Base-by-base conservation (phyloP, 768 basidiomycete species). In the Mycena pura region DNA sequence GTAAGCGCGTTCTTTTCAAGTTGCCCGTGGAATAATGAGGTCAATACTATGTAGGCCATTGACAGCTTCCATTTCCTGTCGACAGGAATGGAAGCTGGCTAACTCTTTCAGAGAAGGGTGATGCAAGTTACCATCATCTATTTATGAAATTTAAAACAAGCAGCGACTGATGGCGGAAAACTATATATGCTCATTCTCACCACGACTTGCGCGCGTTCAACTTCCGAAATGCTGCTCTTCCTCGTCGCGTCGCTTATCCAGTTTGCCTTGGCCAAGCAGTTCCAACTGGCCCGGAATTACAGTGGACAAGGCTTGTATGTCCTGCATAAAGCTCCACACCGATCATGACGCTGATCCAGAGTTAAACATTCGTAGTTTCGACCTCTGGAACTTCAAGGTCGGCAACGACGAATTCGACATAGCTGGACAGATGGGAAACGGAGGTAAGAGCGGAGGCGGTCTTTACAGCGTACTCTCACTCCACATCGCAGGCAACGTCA, bases 291-390 rank as follows among this genome's bases (percentile, higher is more conserved):
- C 48, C 48, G 22, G 17, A 49, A 49, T 49, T 49, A 49, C n/a
- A 49, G 28, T 24, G 49, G 49, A 28, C 49, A 40, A 39, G 49
- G 49, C 49, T 51, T 51, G 49, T 51, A 51, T 40, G 49, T 9
- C 49, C 36, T 51, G 17, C 49, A 39, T 28, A 27, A 39, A 25
- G 25, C n/a, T 39, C 36, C 27, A 28, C 36, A 50, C n/a, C n/a
- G n/a, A 5, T 22, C 9, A 39, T 19, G 21, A 28, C 49, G 31
- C 25, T 51, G 49, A 51, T 28, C 10, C 38, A 28, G 49, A n/a
- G n/a, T n/a, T n/a, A n/a, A 51, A 28, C 25, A 24, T 19, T 24
- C 49, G 17, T 28, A 51, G 49, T 34, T 51, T 51, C 49, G 36
- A 39, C 28, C 49, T 38, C 34, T 51, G 49, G 49, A 51, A 51